These are phyloP conservation scores for Miscanthus lutarioriparius DNA, from an alignment of 176 grass and related monocot genomes.

Conservation along the genomic window DNA sequence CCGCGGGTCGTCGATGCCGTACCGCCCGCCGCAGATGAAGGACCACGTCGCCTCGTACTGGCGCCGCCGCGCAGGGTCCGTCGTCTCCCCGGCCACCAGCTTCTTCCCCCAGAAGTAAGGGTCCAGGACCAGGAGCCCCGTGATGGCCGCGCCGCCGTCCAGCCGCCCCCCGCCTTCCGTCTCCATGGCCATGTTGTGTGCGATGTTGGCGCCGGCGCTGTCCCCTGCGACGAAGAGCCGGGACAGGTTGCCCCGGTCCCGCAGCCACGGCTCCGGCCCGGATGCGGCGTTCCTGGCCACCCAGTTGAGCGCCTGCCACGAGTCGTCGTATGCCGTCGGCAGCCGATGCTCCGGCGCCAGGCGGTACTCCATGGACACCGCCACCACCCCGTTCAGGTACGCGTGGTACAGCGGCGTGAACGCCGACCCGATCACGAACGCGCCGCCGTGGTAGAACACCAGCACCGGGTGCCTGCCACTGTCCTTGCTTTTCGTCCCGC, in stretches of 20 bases:
- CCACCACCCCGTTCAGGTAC: constrained; percentile 62
- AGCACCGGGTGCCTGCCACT: constrained; percentile 48
- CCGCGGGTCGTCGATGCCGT: constrained; percentile 60
- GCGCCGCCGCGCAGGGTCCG: constrained; percentile 38
- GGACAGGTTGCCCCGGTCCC: constrained; percentile 45
- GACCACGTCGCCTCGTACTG: constrained; percentile 64
- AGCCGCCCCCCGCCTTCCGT: too few relatives aligned
- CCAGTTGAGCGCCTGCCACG: constrained; percentile 71
- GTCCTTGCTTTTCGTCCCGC: neutral
- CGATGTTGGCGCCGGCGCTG: constrained; percentile 83
- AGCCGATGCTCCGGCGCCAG: constrained; percentile 73
- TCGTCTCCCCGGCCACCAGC: constrained; percentile 63
- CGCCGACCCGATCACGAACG: constrained; percentile 79
- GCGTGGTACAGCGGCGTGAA: constrained; percentile 85
- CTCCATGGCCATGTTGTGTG: constrained; percentile 56
- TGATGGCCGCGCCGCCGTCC: constrained; percentile 35
- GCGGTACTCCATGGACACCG: constrained; percentile 86
- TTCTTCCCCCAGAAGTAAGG: constrained; percentile 75
- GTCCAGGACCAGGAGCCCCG: constrained; percentile 57
- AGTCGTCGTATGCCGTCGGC: constrained; percentile 75
- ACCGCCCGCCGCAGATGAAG: constrained; percentile 51
- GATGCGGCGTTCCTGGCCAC: constrained; percentile 29
- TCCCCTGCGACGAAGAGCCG: constrained; percentile 68
- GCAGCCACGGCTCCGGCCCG: constrained; percentile 66
- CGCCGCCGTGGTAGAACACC: constrained; percentile 74